Evolutionary conservation across 257 asterid species (phyloP).

Genomic region (Scutellaria galericulata): DNA sequence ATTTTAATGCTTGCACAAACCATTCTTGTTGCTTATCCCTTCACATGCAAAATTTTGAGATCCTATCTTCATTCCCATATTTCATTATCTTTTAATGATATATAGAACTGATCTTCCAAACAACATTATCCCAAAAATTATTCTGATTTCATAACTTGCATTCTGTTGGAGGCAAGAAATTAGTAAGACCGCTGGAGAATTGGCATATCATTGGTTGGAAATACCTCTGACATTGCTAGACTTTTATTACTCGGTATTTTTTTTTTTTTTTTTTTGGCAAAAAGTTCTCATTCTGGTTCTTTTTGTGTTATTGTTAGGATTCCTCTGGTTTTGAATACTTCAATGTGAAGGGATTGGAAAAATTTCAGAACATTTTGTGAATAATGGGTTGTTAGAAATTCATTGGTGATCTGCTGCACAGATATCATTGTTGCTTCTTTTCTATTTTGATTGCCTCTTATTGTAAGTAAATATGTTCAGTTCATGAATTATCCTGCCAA

Average conservation of each 20-base stretch:
- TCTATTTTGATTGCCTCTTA: background rate
- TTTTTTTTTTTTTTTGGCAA: no score
- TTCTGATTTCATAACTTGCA: no score
- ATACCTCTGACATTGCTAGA: no score
- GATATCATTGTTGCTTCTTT: no score
- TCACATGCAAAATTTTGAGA: background rate
- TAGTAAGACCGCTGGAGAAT: no score
- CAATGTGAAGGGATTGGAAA: background rate
- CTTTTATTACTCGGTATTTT: no score
- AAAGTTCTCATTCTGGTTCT: background rate
- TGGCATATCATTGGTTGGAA: no score
- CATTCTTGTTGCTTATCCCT: conserved; percentile 5
- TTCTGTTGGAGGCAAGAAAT: no score
- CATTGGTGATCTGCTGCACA: background rate
- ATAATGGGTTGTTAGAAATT: background rate
- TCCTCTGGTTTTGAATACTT: background rate
- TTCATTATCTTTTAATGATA: no score
- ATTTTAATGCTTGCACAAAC: background rate
- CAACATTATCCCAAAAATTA: no score
- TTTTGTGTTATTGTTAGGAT: background rate
- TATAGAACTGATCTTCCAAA: no score
- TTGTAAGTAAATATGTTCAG: background rate
- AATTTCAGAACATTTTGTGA: background rate
- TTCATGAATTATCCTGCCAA: background rate
- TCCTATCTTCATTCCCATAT: background rate